phyloP scores from a whole-genome alignment of 257 asterid species.

The Rhazya stricta region DNA sequence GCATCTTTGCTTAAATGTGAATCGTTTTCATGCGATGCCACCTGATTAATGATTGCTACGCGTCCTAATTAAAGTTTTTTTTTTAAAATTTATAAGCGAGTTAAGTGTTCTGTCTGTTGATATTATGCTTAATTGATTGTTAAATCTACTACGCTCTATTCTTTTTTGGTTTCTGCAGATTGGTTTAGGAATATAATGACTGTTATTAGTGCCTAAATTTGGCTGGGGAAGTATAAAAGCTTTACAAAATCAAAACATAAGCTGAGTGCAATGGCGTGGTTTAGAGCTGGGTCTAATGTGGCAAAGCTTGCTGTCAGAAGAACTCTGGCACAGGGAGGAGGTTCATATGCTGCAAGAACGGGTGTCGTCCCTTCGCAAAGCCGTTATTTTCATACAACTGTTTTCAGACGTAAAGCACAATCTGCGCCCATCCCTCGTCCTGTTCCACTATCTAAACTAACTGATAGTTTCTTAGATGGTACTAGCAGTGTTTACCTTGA shows the following conservation, averaged over 20 bases:
- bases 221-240: constrained; percentile 6
- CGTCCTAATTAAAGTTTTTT: neutral
- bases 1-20: constrained; percentile 1
- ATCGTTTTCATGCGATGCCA: neutral
- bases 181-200: neutral
- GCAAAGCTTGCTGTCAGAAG: constrained; percentile 75
- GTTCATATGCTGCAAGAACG: constrained; percentile 40
- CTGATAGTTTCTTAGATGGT: constrained; percentile 93
- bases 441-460: constrained; percentile 84
- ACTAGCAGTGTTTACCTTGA: constrained; percentile 96
- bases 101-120: neutral
- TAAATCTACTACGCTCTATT: neutral
- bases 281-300: constrained; percentile 72
- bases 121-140: neutral
- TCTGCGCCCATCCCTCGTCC: constrained; percentile 84
- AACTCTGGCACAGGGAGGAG: constrained; percentile 44
- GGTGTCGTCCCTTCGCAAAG: constrained; percentile 34
- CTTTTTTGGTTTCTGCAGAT: neutral
- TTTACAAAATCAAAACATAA: constrained; percentile 6
- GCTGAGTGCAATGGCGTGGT: constrained; percentile 63
- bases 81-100: neutral
- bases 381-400: constrained; percentile 57
- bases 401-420: constrained; percentile 58
- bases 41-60: neutral
- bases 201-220: constrained; percentile 14